A percentile compares a stretch with the other conserved stretches of the same genome.
Evolutionary conservation across 1,284 basidiomycete species (phyloP).

Genomic region (Leccinum pallidistipes): DNA sequence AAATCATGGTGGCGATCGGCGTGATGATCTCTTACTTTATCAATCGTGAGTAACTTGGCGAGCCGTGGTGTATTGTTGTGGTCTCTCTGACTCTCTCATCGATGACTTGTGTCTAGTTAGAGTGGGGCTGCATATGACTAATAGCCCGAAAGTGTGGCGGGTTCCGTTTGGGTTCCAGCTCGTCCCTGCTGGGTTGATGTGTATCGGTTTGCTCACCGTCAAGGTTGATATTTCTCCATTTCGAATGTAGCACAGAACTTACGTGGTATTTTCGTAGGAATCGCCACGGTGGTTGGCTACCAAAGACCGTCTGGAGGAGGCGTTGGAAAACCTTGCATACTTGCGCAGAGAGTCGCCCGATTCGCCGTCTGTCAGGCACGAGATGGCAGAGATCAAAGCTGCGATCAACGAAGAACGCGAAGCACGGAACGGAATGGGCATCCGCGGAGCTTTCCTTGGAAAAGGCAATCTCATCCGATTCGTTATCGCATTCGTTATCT

Average conservation of each 20-base stretch:
- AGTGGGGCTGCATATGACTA: constrained; percentile 52
- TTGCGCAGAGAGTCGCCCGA: constrained; percentile 53
- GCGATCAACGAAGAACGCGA: constrained; percentile 63
- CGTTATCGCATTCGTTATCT: constrained; percentile 49
- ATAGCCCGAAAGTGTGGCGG: constrained; percentile 59
- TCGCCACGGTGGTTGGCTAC: constrained; percentile 66
- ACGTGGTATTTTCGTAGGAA: constrained; percentile 43
- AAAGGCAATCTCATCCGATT: constrained; percentile 74
- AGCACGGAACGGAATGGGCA: constrained; percentile 54
- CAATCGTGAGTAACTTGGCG: constrained; percentile 51
- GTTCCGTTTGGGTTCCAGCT: constrained; percentile 77
- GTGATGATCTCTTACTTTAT: constrained; percentile 81
- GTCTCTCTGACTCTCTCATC: not conserved
- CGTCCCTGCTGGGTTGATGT: constrained; percentile 78
- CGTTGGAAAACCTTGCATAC: constrained; percentile 51
- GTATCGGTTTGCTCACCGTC: constrained; percentile 68
- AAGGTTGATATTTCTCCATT: constrained; percentile 42
- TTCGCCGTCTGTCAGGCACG: constrained; percentile 51
- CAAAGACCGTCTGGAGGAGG: constrained; percentile 51
- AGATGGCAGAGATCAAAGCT: constrained; percentile 64
- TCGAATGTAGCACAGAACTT: constrained; percentile 9
- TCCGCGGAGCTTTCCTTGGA: constrained; percentile 69
- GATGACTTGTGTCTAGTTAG: constrained; percentile 47
- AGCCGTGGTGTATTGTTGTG: not conserved
- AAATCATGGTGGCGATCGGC: constrained; percentile 77